Conservation (phyloP, 768 basidiomycete species). For the Boletus tomentosulus region DNA sequence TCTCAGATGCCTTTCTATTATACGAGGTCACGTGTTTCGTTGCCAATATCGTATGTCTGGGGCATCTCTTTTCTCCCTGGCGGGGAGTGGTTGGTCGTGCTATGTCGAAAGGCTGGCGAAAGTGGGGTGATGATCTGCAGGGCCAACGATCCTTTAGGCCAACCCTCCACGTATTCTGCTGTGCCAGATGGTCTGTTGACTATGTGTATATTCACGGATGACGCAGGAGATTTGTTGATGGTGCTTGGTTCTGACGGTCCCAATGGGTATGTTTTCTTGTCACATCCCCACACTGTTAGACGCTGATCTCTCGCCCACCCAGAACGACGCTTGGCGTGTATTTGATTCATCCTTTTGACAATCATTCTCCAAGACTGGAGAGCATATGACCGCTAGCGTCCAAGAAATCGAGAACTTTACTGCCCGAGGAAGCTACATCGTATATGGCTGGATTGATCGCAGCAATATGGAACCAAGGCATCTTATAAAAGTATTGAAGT, state of each 20-base stretch:
- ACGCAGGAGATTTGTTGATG: background rate
- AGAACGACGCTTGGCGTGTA: slow-evolving; percentile 4
- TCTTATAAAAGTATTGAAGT: background rate
- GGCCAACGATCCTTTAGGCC: background rate
- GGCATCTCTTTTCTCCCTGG: slow-evolving; percentile 8
- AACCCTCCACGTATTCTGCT: background rate
- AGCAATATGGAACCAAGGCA: background rate
- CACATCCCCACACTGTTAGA: background rate
- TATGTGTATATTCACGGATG: slow-evolving; percentile 2
- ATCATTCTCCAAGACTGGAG: background rate
- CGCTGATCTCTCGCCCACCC: background rate
- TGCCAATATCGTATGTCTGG: slow-evolving; percentile 1
- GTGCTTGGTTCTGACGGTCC: slow-evolving; percentile 2
- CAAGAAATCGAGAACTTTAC: slow-evolving; percentile 1
- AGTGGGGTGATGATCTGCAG: slow-evolving; percentile 7
- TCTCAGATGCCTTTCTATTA: background rate
- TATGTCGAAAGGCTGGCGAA: background rate
- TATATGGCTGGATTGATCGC: slow-evolving; percentile 9
- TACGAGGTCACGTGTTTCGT: background rate
- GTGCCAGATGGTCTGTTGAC: background rate
- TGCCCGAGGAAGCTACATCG: slow-evolving; percentile 3
- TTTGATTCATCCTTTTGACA: background rate
- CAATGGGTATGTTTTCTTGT: background rate
- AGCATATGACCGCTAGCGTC: background rate
- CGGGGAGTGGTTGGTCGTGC: slow-evolving; percentile 8